Percentiles rank a stretch among this genome's conserved stretches.
Conservation (phyloP, 345 rosid genomes). For the Ceriops zippeliana region DNA sequence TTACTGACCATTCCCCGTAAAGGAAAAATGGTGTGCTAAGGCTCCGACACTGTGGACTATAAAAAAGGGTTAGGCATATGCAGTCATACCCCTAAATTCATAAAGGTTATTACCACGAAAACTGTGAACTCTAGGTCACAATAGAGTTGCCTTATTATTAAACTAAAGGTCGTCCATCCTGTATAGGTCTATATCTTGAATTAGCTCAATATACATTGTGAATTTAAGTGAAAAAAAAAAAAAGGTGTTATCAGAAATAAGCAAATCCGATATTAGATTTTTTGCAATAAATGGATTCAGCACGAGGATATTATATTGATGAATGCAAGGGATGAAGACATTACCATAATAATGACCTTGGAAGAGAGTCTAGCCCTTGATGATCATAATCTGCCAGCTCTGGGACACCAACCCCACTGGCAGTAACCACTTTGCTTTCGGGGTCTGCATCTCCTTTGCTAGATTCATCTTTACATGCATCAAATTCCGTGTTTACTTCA, state of each 20-base stretch:
- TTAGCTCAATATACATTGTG: background rate
- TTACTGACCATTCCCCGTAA: too few relatives aligned
- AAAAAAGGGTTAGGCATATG: too few relatives aligned
- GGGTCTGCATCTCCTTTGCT: conserved; percentile 37
- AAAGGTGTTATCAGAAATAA: background rate
- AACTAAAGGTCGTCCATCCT: too few relatives aligned
- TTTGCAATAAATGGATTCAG: background rate
- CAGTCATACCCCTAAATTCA: too few relatives aligned
- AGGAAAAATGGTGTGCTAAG: too few relatives aligned
- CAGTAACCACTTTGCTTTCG: conserved; percentile 40
- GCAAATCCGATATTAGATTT: background rate
- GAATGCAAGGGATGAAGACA: background rate
- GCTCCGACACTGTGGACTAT: too few relatives aligned
- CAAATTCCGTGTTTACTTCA: conserved; percentile 41
- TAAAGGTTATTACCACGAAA: too few relatives aligned
- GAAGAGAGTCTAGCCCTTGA: conserved; percentile 26
- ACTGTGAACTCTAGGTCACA: too few relatives aligned
- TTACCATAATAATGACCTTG: conserved; percentile 63
- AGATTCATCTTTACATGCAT: conserved; percentile 29
- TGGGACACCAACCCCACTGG: conserved; percentile 58
- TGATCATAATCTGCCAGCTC: conserved; percentile 44
- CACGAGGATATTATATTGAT: background rate
- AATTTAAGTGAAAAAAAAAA: background rate
- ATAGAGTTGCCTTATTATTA: too few relatives aligned
- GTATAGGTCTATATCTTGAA: too few relatives aligned